phyloP scores from a whole-genome alignment of 495 filamentous ascomycete genomes.

The Neurospora sp. region DNA sequence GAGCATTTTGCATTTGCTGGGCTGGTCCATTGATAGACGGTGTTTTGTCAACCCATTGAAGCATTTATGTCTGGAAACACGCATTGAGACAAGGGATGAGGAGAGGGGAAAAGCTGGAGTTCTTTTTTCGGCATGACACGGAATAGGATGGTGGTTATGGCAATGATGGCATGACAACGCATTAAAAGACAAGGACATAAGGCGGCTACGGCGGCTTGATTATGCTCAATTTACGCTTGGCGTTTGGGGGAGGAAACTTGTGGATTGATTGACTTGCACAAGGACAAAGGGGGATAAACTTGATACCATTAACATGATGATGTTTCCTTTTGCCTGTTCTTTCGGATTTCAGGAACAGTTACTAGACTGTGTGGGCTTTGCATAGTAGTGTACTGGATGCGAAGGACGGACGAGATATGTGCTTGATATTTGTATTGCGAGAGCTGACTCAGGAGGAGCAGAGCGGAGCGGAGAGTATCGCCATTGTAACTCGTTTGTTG shows the following conservation, averaged over 20 bases:
- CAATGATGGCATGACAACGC: background rate
- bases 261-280: background rate
- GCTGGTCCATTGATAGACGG: background rate
- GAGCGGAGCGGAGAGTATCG: background rate
- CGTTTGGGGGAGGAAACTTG: background rate
- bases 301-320: background rate
- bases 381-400: background rate
- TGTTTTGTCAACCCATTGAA: background rate
- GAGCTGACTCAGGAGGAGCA: background rate
- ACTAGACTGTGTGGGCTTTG: background rate
- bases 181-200: background rate
- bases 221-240: background rate
- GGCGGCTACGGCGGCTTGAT: background rate
- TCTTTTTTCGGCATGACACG: background rate
- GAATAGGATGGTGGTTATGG: background rate
- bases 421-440: background rate
- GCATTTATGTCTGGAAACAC: background rate
- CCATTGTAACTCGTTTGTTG: background rate
- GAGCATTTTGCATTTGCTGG: background rate
- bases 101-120: background rate
- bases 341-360: background rate
- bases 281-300: background rate
- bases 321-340: background rate
- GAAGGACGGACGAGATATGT: background rate
- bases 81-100: background rate